Evolutionary conservation across 192 early-diverging fungal species (phyloP).

Genomic region (Entomortierella chlamydospora): DNA sequence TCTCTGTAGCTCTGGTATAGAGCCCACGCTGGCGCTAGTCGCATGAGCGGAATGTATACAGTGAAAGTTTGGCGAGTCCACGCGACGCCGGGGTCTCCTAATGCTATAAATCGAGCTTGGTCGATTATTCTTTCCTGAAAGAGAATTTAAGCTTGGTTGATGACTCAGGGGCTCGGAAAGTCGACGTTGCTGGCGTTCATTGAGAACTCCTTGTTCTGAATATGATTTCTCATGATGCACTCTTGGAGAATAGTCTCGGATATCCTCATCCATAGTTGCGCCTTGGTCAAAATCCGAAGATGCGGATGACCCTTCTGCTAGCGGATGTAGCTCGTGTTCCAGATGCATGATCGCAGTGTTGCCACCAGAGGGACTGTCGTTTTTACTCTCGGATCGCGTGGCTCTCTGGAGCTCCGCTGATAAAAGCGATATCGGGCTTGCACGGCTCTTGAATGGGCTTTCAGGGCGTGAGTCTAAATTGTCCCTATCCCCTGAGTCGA

Average conservation of each 20-base stretch:
- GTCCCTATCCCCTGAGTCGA: not conserved
- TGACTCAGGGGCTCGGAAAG: slow-evolving; percentile 43
- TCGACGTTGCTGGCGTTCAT: slow-evolving; percentile 25
- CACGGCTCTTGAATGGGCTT: slow-evolving; percentile 4
- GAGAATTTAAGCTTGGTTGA: slow-evolving; percentile 4
- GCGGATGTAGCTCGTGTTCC: slow-evolving; percentile 1
- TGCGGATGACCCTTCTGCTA: slow-evolving; percentile 1
- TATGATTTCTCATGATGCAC: slow-evolving; percentile 20
- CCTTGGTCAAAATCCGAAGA: not conserved
- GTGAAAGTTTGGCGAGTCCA: slow-evolving; percentile 17
- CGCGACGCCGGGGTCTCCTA: slow-evolving; percentile 5
- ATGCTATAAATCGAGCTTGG: slow-evolving; percentile 47
- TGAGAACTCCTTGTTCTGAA: slow-evolving; percentile 17
- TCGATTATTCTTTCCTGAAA: slow-evolving; percentile 22
- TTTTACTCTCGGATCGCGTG: slow-evolving; percentile 2
- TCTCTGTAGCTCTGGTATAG: slow-evolving; percentile 29
- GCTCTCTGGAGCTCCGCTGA: slow-evolving; percentile 47
- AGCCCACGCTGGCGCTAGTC: slow-evolving; percentile 11
- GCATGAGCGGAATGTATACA: slow-evolving; percentile 23
- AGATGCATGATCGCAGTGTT: not conserved
- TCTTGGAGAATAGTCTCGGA: not conserved
- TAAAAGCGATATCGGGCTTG: slow-evolving; percentile 24
- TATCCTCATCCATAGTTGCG: not conserved
- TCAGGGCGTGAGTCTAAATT: not conserved
- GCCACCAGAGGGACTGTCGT: not conserved